Conservation (phyloP, 2,329 filamentous ascomycete genomes). For the Diplodia scrobiculata region DNA sequence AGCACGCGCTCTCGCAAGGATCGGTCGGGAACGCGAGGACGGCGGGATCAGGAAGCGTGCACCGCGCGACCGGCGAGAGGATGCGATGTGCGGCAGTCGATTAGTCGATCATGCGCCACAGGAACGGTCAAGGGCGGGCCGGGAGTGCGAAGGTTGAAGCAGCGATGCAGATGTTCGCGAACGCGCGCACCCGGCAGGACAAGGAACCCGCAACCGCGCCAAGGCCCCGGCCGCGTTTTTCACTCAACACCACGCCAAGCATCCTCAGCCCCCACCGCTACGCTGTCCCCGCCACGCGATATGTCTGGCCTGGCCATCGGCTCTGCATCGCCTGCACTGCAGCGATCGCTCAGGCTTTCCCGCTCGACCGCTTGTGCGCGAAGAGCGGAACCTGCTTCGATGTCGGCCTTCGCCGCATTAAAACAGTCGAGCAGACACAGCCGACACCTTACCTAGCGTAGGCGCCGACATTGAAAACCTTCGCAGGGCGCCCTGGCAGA, state of each 20-base stretch:
- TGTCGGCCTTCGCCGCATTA: neutral
- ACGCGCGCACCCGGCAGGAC: constrained; percentile 16
- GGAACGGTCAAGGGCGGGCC: neutral
- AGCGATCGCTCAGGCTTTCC: neutral
- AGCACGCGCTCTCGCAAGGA: constrained; percentile 22
- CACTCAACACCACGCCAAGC: constrained; percentile 27
- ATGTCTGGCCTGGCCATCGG: neutral
- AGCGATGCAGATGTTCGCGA: constrained; percentile 26
- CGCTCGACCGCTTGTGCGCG: neutral
- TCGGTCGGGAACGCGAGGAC: constrained; percentile 8
- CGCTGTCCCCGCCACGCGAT: neutral
- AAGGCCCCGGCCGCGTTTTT: constrained; percentile 24
- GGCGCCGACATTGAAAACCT: neutral
- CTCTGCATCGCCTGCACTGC: neutral
- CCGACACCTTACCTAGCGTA: neutral
- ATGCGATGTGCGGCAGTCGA: neutral
- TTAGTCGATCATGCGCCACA: constrained; percentile 17
- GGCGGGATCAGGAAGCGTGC: neutral
- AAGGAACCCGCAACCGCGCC: constrained; percentile 13
- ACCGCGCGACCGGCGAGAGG: constrained; percentile 1
- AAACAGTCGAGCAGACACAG: neutral
- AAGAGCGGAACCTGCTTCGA: neutral
- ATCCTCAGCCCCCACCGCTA: neutral
- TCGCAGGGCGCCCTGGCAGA: no score
- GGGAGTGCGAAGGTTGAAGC: neutral